Evolutionary conservation across 768 basidiomycete genomes (phyloP).

Genomic region (Kwoniella dejecticola): DNA sequence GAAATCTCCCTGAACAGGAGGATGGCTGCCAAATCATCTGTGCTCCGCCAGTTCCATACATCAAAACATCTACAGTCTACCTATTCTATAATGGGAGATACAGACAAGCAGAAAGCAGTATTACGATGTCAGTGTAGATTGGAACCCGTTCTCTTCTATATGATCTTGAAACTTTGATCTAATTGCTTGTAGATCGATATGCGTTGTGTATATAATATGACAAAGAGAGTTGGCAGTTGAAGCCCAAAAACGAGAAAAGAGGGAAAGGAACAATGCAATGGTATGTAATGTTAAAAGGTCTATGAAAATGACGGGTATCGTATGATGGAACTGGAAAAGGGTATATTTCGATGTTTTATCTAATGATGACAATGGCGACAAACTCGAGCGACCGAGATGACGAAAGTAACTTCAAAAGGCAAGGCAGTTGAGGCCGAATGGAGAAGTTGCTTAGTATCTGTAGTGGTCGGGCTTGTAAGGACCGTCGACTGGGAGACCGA

Average conservation of each 20-base stretch:
- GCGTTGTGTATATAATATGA: not conserved
- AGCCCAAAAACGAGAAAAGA: conserved; percentile 23
- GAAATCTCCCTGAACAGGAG: no score
- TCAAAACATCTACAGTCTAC: not conserved
- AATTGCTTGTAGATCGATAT: conserved; percentile 4
- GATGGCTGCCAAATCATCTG: no score
- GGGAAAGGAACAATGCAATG: conserved; percentile 18
- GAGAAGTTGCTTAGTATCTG: conserved; percentile 47
- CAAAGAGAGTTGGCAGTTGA: conserved; percentile 32
- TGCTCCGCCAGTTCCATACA: conserved; percentile 30
- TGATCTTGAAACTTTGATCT: not conserved
- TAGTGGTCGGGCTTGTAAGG: conserved; percentile 75
- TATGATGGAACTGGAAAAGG: conserved; percentile 17
- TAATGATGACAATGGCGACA: not conserved
- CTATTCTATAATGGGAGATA: not conserved
- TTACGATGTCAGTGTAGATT: not conserved
- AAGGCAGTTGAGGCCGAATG: conserved; percentile 44
- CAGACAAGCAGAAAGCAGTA: not conserved
- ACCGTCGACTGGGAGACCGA: conserved; percentile 82
- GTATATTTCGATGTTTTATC: conserved; percentile 16
- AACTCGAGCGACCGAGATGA: not conserved
- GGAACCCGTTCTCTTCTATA: conserved; percentile 22
- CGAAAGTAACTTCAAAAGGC: conserved; percentile 30
- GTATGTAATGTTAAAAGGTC: conserved; percentile 2
- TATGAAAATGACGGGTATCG: conserved; percentile 15